Conservation (phyloP, 2,329 filamentous ascomycete genomes). For the Leptographium procerum region DNA sequence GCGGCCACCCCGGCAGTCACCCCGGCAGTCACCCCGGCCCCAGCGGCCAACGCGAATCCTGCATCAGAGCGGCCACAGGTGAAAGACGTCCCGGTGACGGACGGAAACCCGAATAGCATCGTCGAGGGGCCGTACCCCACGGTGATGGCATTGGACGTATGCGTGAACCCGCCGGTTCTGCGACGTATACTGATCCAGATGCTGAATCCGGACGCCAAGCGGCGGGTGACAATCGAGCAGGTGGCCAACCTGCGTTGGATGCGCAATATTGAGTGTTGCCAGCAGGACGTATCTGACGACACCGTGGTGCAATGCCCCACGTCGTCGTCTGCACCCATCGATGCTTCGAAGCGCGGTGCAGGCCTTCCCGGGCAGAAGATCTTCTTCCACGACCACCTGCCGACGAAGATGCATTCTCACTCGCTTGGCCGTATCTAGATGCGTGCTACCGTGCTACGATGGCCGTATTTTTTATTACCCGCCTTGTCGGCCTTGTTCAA, state of each 20-base stretch:
- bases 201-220: constrained; percentile 66
- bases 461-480: background rate
- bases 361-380: constrained; percentile 36
- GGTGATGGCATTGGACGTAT: constrained; percentile 51
- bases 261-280: constrained; percentile 67
- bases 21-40: background rate
- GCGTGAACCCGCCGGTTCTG: constrained; percentile 54
- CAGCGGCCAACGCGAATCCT: background rate
- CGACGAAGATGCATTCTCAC: constrained; percentile 27
- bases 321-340: constrained; percentile 35
- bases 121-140: constrained; percentile 40
- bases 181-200: constrained; percentile 66
- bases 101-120: constrained; percentile 30
- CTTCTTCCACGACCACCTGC: constrained; percentile 48
- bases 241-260: constrained; percentile 63
- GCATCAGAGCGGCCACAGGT: background rate
- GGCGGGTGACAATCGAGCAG: constrained; percentile 58
- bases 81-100: constrained; percentile 23
- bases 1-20: background rate
- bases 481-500: background rate
- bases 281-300: constrained; percentile 58
- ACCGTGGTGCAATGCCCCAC: constrained; percentile 19
- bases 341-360: constrained; percentile 45
- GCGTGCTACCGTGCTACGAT: background rate
- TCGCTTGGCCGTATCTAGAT: constrained; percentile 4